Evolutionary conservation across 2,329 filamentous ascomycete species (phyloP), one percentile per base, ranked within the genome.

Genomic region (Camillea tinctor): DNA sequence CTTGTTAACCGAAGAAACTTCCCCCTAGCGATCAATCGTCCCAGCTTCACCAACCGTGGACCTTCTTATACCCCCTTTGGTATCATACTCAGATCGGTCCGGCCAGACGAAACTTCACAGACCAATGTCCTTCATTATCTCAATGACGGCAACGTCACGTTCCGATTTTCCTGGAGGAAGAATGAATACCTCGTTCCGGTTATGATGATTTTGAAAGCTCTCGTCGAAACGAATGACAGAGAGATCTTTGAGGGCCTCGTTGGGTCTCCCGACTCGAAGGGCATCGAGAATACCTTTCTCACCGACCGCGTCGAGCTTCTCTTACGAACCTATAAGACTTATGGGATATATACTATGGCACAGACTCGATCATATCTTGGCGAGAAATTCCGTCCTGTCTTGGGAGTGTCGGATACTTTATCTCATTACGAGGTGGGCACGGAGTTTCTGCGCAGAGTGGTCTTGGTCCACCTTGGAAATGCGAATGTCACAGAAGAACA

Each of bases 121-220:
- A 98, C 94, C 44, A 99, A 98, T 71, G 93, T 96, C 36, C 83
- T 99, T 54, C 95, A 99, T 77, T 99, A 98, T 75, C 85, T 99
- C 59, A 92, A 84, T 69, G 95, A 99, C 74, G 95, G 95, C 65
- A 98, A 97, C 75, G 88, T 98, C 69, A 98, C 92, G 0, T 97
- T 99, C 77, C 86, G 95, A 59, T 99, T 99, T 77, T 97, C 94
- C 6, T 99, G 94, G 94, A 85, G 93, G 67, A 99, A 99, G 78
- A 92, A 93, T 68, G 95, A 99, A 76, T 99, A 92, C 72, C 85
- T 99, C n/a, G 85, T 99, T 2, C 95, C 95, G 1, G 91, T 93
- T 62, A 88, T 97, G 84, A 98, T 99, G 94, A 88, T 99, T 36
- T 79, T 99, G 65, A 99, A 98, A 79, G 94, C 95, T 1, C 80